These are phyloP conservation scores for Penicillium canariense DNA, from an alignment of 495 filamentous ascomycete genomes.

Conservation along the genomic window DNA sequence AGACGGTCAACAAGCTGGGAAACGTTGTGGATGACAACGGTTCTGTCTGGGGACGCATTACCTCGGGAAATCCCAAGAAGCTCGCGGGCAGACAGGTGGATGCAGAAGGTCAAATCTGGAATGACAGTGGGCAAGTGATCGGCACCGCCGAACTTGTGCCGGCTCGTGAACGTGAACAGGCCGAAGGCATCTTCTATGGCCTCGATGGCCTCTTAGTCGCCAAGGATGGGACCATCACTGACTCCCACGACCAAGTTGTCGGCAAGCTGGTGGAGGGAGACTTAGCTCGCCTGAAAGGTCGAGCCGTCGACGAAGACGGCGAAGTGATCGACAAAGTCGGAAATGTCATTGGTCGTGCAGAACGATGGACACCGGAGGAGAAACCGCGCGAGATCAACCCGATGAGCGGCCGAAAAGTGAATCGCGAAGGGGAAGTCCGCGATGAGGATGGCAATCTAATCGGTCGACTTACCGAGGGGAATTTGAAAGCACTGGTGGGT, in stretches of 20 bases:
- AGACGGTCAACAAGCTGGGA: slow-evolving; percentile 81
- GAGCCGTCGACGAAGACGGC: slow-evolving; percentile 77
- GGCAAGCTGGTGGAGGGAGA: slow-evolving; percentile 75
- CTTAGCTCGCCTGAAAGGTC: slow-evolving; percentile 65
- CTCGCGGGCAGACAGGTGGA: slow-evolving; percentile 80
- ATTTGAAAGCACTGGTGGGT: slow-evolving; percentile 66
- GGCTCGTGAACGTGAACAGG: slow-evolving; percentile 63
- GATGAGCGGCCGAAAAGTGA: slow-evolving; percentile 76
- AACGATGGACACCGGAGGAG: slow-evolving; percentile 77
- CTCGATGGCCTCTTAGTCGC: slow-evolving; percentile 67
- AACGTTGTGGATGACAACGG: slow-evolving; percentile 79
- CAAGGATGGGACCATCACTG: slow-evolving; percentile 72
- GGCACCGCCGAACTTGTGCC: slow-evolving; percentile 76
- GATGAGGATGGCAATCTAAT: slow-evolving; percentile 79
- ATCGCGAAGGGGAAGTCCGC: slow-evolving; percentile 77
- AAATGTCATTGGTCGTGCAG: slow-evolving; percentile 78
- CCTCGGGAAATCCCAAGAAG: slow-evolving; percentile 68
- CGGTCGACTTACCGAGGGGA: slow-evolving; percentile 72
- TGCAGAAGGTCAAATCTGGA: slow-evolving; percentile 76
- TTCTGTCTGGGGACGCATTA: slow-evolving; percentile 70
- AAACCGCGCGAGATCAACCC: slow-evolving; percentile 64
- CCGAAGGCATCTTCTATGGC: slow-evolving; percentile 78
- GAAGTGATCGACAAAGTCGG: slow-evolving; percentile 80
- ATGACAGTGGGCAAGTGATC: slow-evolving; percentile 75
- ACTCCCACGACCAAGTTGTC: slow-evolving; percentile 64